These are phyloP conservation scores for Bondarzewia mesenterica DNA, from an alignment of 1,284 basidiomycete species.

Conservation along the genomic window DNA sequence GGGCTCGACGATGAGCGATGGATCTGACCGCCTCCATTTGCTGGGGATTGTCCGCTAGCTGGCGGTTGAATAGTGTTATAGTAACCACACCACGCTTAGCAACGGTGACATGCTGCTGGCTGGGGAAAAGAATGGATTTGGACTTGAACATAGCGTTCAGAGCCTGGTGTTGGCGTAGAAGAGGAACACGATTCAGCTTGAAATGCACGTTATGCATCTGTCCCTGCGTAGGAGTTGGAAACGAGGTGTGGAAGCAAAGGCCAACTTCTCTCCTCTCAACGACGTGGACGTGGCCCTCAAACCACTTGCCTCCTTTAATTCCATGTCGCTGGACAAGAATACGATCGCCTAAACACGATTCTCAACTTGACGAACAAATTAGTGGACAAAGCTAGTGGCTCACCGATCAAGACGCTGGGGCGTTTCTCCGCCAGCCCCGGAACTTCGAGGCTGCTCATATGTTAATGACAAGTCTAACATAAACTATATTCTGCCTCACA, in stretches of 20 bases:
- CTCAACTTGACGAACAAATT: neutral
- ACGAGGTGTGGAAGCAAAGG: conserved; percentile 42
- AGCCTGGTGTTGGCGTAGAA: conserved; percentile 51
- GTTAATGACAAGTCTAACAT: neutral
- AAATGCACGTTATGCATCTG: conserved; percentile 42
- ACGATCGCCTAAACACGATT: conserved; percentile 33
- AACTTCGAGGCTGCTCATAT: conserved; percentile 22
- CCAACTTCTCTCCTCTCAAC: conserved; percentile 43
- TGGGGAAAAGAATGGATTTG: conserved; percentile 35
- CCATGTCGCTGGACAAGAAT: conserved; percentile 41
- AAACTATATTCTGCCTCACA: conserved; percentile 25
- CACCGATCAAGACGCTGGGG: conserved; percentile 52
- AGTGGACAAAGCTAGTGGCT: conserved; percentile 11
- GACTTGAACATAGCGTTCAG: conserved; percentile 33
- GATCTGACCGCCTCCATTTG: conserved; percentile 49
- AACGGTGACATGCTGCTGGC: conserved; percentile 18
- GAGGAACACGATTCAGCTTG: conserved; percentile 43
- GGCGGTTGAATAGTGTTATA: conserved; percentile 29
- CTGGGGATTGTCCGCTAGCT: conserved; percentile 38
- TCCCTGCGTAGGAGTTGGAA: conserved; percentile 20
- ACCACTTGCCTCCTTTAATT: conserved; percentile 35
- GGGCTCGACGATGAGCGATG: conserved; percentile 34
- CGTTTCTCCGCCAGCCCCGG: conserved; percentile 60
- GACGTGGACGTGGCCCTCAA: conserved; percentile 47
- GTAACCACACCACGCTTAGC: conserved; percentile 7